Percentiles rank a stretch among this genome's conserved stretches.
Conservation (phyloP, 495 filamentous ascomycete species). For the Aspergillus diversus region DNA sequence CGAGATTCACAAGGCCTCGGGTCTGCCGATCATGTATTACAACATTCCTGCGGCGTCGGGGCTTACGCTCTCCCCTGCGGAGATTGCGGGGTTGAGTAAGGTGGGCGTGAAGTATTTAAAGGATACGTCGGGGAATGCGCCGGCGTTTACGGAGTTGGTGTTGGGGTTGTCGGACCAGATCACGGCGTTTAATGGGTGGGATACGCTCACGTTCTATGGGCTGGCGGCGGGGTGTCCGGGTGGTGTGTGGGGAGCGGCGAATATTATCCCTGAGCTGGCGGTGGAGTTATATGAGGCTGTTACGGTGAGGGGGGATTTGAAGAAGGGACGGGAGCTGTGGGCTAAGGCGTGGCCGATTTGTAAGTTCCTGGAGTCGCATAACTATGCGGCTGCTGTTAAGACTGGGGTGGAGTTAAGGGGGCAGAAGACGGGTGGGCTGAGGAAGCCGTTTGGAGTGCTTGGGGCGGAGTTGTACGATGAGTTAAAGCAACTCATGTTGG, state of each 20-base stretch:
- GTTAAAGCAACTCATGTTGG: constrained; percentile 31
- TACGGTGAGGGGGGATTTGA: constrained; percentile 34
- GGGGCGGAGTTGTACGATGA: constrained; percentile 30
- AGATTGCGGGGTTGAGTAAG: constrained; percentile 35
- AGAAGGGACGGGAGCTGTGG: constrained; percentile 38
- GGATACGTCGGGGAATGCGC: constrained; percentile 44
- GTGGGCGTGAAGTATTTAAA: constrained; percentile 42
- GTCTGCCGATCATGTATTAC: constrained; percentile 41
- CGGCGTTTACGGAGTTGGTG: constrained; percentile 39
- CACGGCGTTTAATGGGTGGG: constrained; percentile 42
- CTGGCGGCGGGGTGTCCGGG: constrained; percentile 35
- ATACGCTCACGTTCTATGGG: constrained; percentile 44
- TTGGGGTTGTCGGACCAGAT: constrained; percentile 36
- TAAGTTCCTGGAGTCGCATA: constrained; percentile 42
- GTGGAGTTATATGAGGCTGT: constrained; percentile 40
- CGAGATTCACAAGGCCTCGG: constrained; percentile 31
- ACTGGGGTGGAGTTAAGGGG: constrained; percentile 41
- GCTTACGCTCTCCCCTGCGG: constrained; percentile 27
- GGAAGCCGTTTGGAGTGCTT: constrained; percentile 39
- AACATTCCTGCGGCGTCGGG: constrained; percentile 39
- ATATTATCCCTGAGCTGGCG: constrained; percentile 41
- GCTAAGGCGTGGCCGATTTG: constrained; percentile 39
- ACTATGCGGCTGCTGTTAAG: constrained; percentile 39
- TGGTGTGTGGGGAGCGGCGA: constrained; percentile 41
- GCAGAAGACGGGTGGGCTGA: constrained; percentile 35